phyloP scores from a whole-genome alignment of 306 rosid species.

The Canavalia ensiformis region DNA sequence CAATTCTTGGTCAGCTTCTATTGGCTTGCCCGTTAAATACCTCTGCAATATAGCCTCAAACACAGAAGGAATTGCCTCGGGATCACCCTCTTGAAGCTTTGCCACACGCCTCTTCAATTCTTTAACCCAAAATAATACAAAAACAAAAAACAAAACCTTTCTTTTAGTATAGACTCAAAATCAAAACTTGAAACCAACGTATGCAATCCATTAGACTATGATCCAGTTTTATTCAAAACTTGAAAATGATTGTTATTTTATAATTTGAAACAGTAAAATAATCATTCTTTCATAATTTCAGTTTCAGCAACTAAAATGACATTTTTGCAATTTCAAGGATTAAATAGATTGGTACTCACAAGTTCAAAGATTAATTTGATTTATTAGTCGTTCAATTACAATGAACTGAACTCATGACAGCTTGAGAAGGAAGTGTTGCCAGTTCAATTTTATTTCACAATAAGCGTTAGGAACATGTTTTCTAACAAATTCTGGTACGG shows the following conservation, averaged over 20 bases:
- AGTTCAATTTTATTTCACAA: not conserved
- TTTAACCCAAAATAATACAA: slow-evolving; percentile 28
- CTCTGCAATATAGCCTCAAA: slow-evolving; percentile 82
- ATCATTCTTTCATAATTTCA: too few relatives aligned
- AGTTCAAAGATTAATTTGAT: too few relatives aligned
- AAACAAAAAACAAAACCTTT: not conserved
- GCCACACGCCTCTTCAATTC: slow-evolving; percentile 73
- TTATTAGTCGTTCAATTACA: not conserved
- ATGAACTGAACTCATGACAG: too few relatives aligned
- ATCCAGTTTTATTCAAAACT: too few relatives aligned
- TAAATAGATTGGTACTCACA: too few relatives aligned
- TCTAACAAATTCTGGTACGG: not conserved
- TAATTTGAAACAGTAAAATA: too few relatives aligned
- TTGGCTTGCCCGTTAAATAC: slow-evolving; percentile 65
- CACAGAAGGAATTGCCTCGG: slow-evolving; percentile 66
- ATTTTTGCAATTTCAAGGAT: too few relatives aligned
- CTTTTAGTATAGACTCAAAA: not conserved
- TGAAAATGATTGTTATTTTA: too few relatives aligned
- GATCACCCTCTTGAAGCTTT: slow-evolving; percentile 63
- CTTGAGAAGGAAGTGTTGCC: not conserved
- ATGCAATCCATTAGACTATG: too few relatives aligned
- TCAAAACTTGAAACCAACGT: slow-evolving; percentile 2
- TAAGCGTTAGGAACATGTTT: not conserved
- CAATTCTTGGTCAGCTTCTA: slow-evolving; percentile 62
- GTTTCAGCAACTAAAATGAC: too few relatives aligned